phyloP scores from a whole-genome alignment of 345 rosid genomes.

The Euphorbia lathyris region DNA sequence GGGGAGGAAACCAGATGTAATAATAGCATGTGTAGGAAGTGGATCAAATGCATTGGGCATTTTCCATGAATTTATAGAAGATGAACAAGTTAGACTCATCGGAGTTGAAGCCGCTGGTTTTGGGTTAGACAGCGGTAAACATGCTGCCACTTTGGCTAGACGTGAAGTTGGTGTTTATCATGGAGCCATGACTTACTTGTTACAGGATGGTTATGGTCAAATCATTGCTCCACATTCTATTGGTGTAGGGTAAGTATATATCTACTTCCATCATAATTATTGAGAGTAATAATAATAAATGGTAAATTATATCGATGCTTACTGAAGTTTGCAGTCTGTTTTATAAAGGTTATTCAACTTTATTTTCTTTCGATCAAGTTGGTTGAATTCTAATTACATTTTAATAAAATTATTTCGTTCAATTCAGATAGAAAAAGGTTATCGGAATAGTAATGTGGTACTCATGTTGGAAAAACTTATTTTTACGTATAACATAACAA shows the following conservation, averaged over 20 bases:
- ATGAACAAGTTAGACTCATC: slow-evolving; percentile 60
- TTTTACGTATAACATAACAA: too few relatives aligned
- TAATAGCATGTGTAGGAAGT: slow-evolving; percentile 79
- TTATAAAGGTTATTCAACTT: too few relatives aligned
- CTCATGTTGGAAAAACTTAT: too few relatives aligned
- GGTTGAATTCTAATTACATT: too few relatives aligned
- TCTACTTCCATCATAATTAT: too few relatives aligned
- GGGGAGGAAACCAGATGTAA: slow-evolving; percentile 88
- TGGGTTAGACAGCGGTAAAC: slow-evolving; percentile 75
- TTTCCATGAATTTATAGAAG: slow-evolving; percentile 66
- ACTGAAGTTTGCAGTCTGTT: too few relatives aligned
- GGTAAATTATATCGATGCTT: too few relatives aligned
- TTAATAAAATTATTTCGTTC: too few relatives aligned
- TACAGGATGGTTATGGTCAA: slow-evolving; percentile 81
- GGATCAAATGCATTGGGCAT: slow-evolving; percentile 85
- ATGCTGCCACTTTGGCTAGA: slow-evolving; percentile 66
- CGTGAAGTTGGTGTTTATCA: slow-evolving; percentile 85
- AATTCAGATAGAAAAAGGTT: too few relatives aligned
- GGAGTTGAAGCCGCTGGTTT: slow-evolving; percentile 87
- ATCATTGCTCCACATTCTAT: slow-evolving; percentile 55
- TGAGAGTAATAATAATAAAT: too few relatives aligned
- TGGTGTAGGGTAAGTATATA: slow-evolving; percentile 65
- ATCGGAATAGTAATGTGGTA: too few relatives aligned
- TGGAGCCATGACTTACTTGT: slow-evolving; percentile 73
- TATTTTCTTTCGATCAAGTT: too few relatives aligned